Conservation (phyloP, 1,284 basidiomycete genomes). For the Sanghuangporus baumii region DNA sequence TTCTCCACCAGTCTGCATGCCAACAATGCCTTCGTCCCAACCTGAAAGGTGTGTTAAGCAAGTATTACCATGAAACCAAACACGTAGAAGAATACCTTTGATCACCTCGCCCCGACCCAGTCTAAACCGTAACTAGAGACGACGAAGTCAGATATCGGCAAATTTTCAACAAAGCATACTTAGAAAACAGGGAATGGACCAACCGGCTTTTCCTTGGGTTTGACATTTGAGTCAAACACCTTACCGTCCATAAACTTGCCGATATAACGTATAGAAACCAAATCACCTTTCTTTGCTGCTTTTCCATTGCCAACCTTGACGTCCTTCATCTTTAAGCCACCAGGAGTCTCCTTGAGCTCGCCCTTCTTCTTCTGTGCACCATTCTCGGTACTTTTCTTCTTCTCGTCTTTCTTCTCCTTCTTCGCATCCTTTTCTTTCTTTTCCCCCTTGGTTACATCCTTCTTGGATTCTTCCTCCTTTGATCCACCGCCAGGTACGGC, state of each 20-base stretch:
- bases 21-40: constrained; percentile 89
- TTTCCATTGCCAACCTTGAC: constrained; percentile 49
- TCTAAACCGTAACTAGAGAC: constrained; percentile 70
- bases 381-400: constrained; percentile 39
- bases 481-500: constrained; percentile 38
- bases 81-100: constrained; percentile 49
- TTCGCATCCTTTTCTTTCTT: constrained; percentile 34
- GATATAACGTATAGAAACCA: constrained; percentile 83
- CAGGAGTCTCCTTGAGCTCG: constrained; percentile 26
- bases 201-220: constrained; percentile 74
- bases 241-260: constrained; percentile 86
- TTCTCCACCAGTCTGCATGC: constrained; percentile 92
- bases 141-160: constrained; percentile 4
- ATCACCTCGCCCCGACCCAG: constrained; percentile 91
- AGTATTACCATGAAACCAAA: not conserved
- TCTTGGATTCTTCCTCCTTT: constrained; percentile 24
- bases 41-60: constrained; percentile 34
- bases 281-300: constrained; percentile 71
- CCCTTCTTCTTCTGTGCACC: constrained; percentile 31
- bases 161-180: constrained; percentile 3
- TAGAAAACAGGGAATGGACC: constrained; percentile 37
- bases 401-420: constrained; percentile 35
- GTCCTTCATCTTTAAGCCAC: constrained; percentile 50
- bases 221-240: constrained; percentile 82
- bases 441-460: constrained; percentile 34